Base-by-base conservation (phyloP, 176 grass and related monocot genomes). In the Avena eriantha region DNA sequence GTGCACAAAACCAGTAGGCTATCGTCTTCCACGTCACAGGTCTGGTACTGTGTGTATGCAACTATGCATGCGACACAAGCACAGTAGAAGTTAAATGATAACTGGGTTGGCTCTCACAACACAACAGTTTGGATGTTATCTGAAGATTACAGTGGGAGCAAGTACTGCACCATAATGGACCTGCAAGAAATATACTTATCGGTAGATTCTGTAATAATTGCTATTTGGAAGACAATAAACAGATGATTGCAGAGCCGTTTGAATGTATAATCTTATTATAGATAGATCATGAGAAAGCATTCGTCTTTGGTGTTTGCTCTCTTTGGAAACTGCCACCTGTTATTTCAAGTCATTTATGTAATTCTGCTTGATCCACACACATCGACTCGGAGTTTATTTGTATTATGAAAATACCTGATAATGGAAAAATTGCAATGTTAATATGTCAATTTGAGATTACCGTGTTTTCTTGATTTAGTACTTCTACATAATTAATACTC, bases 401-500 rank as follows among this genome's bases (percentile, higher is more conserved):
- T 22, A 45, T 5, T 71, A 45, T 72, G 9, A n/a, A 45, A 72
- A 45, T 72, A 72, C 45, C 1, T 2, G 17, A 21, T 72, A 72
- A 72, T 43, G 36, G 12, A 16, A 12, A 54, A 54, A 54, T 24
- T 53, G 15, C 7, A 76, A 4, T 19, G 23, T 53, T 8, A 54
- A 73, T 3, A 33, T 54, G 3, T 33, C 48, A 54, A 19, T 19
- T 12, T 7, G 8, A 34, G 11, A 43, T 41, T 9, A 34, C 64
- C 46, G 41, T 29, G 35, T 54, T 7, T 60, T 4, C 3, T 84
- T 82, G 19, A 24, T 88, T 87, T 7, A 59, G 15, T 76, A 64
- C 43, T 77, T 33, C 0, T 46, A n/a, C 6, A 21, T 41, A 41
- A 41, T 41, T 41, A 41, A 41, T 41, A 39, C 36, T 39, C 4